Percentiles rank a stretch among this genome's conserved stretches.
Evolutionary conservation across 1,284 basidiomycete species (phyloP).

Genomic region (Waitea zeae): DNA sequence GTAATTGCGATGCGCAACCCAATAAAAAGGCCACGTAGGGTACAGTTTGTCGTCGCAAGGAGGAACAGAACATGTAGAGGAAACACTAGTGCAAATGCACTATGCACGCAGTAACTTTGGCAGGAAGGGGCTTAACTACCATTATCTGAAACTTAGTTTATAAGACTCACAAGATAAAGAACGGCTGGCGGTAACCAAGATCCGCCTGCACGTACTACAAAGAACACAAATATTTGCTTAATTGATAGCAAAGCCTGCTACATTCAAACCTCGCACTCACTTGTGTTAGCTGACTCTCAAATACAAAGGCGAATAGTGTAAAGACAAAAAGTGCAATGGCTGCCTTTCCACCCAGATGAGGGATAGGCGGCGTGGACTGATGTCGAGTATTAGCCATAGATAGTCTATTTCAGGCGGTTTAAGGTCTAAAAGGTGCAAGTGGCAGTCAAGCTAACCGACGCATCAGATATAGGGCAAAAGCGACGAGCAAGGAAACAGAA

Average conservation of each 20-base stretch:
- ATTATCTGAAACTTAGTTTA: not conserved
- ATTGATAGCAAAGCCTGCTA: not conserved
- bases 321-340: conserved; percentile 33
- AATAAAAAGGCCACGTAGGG: conserved; percentile 24
- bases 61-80: conserved; percentile 58
- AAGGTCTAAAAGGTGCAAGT: no score
- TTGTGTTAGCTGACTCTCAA: conserved; percentile 55
- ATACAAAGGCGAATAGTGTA: conserved; percentile 44
- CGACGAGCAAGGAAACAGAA: no score
- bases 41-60: conserved; percentile 23
- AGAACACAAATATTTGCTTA: not conserved
- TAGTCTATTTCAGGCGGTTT: no score
- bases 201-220: conserved; percentile 65
- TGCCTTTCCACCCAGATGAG: conserved; percentile 14
- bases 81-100: conserved; percentile 47
- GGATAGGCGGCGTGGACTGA: no score
- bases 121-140: not conserved
- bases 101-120: conserved; percentile 58
- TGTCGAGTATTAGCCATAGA: no score
- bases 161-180: conserved; percentile 51
- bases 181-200: conserved; percentile 56
- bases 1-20: conserved; percentile 34
- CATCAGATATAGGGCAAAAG: no score
- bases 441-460: no score
- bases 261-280: conserved; percentile 18